Base-by-base conservation (phyloP, 805 yeast genomes). In the Metschnikowia baotianmanensis region DNA sequence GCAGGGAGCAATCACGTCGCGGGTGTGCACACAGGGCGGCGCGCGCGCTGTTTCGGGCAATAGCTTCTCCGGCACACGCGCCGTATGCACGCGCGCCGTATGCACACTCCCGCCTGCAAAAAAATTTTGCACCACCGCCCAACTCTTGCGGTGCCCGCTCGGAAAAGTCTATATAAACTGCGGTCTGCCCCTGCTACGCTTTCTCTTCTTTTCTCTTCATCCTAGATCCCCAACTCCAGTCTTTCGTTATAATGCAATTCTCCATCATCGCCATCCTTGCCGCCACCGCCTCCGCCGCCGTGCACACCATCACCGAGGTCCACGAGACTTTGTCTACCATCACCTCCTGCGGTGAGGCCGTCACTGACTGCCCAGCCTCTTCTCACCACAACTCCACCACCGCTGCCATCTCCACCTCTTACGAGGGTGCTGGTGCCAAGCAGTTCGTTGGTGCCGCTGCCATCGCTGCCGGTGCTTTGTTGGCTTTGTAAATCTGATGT, bases 361-460 rank as follows among this genome's bases (percentile, higher is more conserved):
- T 72, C 57, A 72, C 78, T 50, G 55, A 65, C 68, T 76, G 80
- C 65, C 78, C 78, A 59, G 64, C 62, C 26, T 20, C 39, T 36
- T 33, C 45, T n/a, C n/a, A n/a, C n/a, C n/a, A n/a, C 21, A 45
- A 45, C 48, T 36, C 34, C 25, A 40, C 48, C 26, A 50, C 63
- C 51, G 51, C 57, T 34, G 61, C 65, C 48, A 58, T 57, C 57
- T 65, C 62, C 45, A 50, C 69, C 47, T 36, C 55, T 43, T 61
- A 51, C 55, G 58, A 56, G 45, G 68, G 57, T 55, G 67, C 59
- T 43, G 70, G 62, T 50, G 55, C 60, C 45, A 55, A 52, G 55
- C 57, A 57, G 36, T 51, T 47, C 57, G 71, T 69, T 47, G 74
- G 72, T 66, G 71, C 64, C 56, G 73, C 67, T 61, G 73, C 69